Evolutionary conservation across 805 yeast genomes (phyloP).

Genomic region (Millerago galiae): DNA sequence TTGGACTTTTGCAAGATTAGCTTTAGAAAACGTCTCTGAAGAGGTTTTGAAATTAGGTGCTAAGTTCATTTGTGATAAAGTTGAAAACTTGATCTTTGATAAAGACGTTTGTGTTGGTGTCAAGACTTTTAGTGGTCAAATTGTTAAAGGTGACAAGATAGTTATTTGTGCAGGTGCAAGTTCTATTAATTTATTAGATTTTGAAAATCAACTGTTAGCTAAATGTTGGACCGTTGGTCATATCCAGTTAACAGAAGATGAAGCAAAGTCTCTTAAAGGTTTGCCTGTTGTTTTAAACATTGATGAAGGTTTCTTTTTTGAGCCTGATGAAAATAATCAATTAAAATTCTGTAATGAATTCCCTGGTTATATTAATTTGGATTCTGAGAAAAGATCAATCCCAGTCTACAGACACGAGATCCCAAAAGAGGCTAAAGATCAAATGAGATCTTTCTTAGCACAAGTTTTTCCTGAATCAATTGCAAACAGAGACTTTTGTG

Average conservation of each 20-base stretch:
- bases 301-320: slow-evolving; percentile 37
- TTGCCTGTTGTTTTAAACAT: slow-evolving; percentile 32
- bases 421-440: slow-evolving; percentile 28
- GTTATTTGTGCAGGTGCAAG: slow-evolving; percentile 36
- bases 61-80: slow-evolving; percentile 16
- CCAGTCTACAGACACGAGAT: slow-evolving; percentile 26
- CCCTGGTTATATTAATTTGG: slow-evolving; percentile 30
- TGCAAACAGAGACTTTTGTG: slow-evolving; percentile 25
- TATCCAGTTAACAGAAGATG: slow-evolving; percentile 29
- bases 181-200: slow-evolving; percentile 29
- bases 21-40: slow-evolving; percentile 24
- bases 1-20: slow-evolving; percentile 31
- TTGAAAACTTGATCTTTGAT: slow-evolving; percentile 13
- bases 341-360: slow-evolving; percentile 35
- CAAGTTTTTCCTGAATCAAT: slow-evolving; percentile 27
- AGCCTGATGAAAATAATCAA: slow-evolving; percentile 31
- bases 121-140: slow-evolving; percentile 23
- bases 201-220: slow-evolving; percentile 30
- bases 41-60: slow-evolving; percentile 30
- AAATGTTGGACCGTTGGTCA: slow-evolving; percentile 39
- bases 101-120: slow-evolving; percentile 24
- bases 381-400: slow-evolving; percentile 16
- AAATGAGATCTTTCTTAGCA: slow-evolving; percentile 28
- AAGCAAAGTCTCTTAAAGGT: slow-evolving; percentile 25
- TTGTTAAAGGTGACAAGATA: slow-evolving; percentile 21